Conservation (phyloP, 495 filamentous ascomycete genomes). For the Penicillium mononematosum region DNA sequence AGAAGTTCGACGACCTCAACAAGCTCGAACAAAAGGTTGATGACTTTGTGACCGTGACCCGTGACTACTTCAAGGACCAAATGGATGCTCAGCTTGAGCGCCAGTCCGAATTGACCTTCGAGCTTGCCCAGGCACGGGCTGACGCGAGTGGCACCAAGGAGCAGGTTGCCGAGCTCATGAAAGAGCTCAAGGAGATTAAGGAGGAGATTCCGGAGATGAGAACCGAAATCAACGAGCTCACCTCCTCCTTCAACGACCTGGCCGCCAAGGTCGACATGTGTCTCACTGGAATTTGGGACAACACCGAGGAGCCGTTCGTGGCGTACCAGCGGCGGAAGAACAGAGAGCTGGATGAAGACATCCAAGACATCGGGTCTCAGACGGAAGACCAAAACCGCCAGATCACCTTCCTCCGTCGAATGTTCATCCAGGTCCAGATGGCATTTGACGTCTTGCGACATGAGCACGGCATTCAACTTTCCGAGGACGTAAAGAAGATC, state of each 20-base stretch:
- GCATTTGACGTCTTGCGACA: not conserved
- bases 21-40: not conserved
- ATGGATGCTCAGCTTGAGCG: not conserved
- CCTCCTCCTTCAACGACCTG: not conserved
- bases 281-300: not conserved
- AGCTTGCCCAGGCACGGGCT: not conserved
- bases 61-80: not conserved
- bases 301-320: slow-evolving; percentile 2
- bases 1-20: not conserved
- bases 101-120: not conserved
- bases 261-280: not conserved
- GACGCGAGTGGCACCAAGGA: not conserved
- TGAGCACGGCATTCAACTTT: not conserved
- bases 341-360: not conserved
- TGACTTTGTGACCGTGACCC: not conserved
- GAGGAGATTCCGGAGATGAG: not conserved
- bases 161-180: not conserved
- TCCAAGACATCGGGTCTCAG: not conserved
- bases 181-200: not conserved
- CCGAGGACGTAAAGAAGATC: not conserved
- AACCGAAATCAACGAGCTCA: slow-evolving; percentile 4
- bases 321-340: slow-evolving; percentile 12
- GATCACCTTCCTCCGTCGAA: not conserved
- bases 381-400: no score
- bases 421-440: not conserved